These are phyloP conservation scores for Emydomyces testavorans DNA, from an alignment of 2,329 filamentous ascomycete species.

Conservation along the genomic window DNA sequence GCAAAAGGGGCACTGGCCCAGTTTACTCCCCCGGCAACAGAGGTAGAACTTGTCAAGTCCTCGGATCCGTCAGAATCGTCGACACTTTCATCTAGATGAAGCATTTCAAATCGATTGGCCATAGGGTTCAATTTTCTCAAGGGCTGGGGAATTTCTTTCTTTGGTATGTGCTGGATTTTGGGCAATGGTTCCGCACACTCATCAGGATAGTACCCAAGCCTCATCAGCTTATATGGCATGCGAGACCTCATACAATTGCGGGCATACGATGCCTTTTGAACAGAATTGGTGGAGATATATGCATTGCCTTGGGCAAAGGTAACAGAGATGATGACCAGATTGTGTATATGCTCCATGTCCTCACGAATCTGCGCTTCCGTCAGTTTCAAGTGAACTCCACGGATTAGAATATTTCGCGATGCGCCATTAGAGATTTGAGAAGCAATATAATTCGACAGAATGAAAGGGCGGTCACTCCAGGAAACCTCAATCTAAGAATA, in stretches of 20 bases:
- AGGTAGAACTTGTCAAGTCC: slow-evolving; percentile 14
- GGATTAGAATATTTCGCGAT: slow-evolving; percentile 62
- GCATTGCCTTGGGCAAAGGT: slow-evolving; percentile 48
- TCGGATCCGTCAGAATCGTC: slow-evolving; percentile 27
- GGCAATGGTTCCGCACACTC: slow-evolving; percentile 56
- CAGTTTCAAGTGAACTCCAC: slow-evolving; percentile 45
- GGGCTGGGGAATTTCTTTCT: slow-evolving; percentile 21
- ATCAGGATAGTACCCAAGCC: slow-evolving; percentile 60
- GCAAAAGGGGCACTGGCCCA: slow-evolving; percentile 16
- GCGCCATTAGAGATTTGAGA: slow-evolving; percentile 55
- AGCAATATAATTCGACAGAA: slow-evolving; percentile 50
- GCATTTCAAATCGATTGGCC: slow-evolving; percentile 52
- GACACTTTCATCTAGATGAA: slow-evolving; percentile 42
- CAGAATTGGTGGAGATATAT: slow-evolving; percentile 63
- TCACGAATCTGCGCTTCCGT: slow-evolving; percentile 55
- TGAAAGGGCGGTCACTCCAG: slow-evolving; percentile 63
- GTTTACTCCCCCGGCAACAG: slow-evolving; percentile 16
- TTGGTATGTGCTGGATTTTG: slow-evolving; percentile 24
- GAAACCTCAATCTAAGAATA: slow-evolving; percentile 49
- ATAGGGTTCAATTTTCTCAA: slow-evolving; percentile 33
- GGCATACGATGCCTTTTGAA: slow-evolving; percentile 64
- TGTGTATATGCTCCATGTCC: slow-evolving; percentile 74
- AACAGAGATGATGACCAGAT: slow-evolving; percentile 58
- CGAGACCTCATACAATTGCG: slow-evolving; percentile 62
- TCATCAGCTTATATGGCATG: slow-evolving; percentile 57